Percentiles rank a stretch among this genome's conserved stretches.
Conservation (phyloP, 441 rosid genomes). For the Populus trichocarpa region DNA sequence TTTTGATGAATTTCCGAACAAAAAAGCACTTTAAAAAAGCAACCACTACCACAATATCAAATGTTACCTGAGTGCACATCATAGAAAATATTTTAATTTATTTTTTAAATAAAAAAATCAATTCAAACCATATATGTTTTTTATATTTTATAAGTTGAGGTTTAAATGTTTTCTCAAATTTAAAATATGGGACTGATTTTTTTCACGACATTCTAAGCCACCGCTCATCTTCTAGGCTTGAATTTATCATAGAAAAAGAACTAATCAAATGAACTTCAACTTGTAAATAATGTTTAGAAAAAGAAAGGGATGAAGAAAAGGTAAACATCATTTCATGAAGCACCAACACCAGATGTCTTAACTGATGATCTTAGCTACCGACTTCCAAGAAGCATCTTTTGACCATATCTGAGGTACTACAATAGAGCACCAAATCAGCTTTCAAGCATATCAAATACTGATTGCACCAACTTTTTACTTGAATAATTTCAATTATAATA, state of each 20-base stretch:
- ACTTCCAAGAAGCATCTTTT: neutral
- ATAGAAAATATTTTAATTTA: neutral
- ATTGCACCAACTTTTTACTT: neutral
- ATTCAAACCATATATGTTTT: too few relatives aligned
- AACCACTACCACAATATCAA: too few relatives aligned
- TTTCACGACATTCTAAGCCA: neutral
- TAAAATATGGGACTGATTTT: neutral
- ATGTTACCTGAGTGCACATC: neutral
- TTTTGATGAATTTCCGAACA: too few relatives aligned
- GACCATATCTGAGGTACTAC: neutral
- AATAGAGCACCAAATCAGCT: neutral
- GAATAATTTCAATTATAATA: neutral
- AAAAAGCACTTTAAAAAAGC: too few relatives aligned
- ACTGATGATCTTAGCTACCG: neutral
- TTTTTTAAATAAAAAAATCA: neutral
- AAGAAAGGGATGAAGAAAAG: neutral
- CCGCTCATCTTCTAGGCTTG: neutral
- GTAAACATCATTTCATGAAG: neutral
- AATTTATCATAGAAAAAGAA: neutral
- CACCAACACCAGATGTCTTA: neutral
- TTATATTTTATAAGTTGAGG: too few relatives aligned
- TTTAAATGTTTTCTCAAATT: neutral
- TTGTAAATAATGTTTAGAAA: neutral
- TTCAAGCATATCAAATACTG: neutral
- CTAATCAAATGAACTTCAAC: neutral